Evolutionary conservation across 164 flowering plant species (phyloP).

Genomic region (Kingdonia uniflora): DNA sequence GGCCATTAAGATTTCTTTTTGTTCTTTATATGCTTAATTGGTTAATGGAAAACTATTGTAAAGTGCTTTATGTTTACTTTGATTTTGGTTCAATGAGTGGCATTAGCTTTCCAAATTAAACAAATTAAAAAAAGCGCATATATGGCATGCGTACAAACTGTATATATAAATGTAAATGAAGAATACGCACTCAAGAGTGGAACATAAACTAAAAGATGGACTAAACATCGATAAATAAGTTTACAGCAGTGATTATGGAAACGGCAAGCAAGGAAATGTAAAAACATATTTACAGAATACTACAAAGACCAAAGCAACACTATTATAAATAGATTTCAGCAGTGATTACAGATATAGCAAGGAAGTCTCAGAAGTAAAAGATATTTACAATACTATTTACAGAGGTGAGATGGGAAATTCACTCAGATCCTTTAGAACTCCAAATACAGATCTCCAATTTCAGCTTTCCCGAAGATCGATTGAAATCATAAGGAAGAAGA

Average conservation of each 20-base stretch:
- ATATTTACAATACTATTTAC: too few species aligned
- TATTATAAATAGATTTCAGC: too few species aligned
- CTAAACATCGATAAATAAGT: too few species aligned
- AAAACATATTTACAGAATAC: too few species aligned
- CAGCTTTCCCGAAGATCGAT: constrained; percentile 23
- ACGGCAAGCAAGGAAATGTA: too few species aligned
- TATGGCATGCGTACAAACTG: too few species aligned
- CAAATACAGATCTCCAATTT: constrained; percentile 50
- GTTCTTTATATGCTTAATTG: constrained; percentile 8
- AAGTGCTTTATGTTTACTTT: constrained; percentile 33
- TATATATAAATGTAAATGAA: too few species aligned
- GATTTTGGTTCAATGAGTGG: constrained; percentile 17
- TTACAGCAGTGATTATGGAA: too few species aligned
- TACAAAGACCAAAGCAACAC: too few species aligned
- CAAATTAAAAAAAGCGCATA: too few species aligned
- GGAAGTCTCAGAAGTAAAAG: background rate
- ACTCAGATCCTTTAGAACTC: constrained; percentile 18
- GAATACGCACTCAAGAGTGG: too few species aligned
- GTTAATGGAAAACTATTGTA: constrained; percentile 19
- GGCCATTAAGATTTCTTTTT: constrained; percentile 2
- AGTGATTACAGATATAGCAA: background rate
- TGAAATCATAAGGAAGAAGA: constrained; percentile 33
- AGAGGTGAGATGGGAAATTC: constrained; percentile 1
- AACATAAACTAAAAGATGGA: too few species aligned
- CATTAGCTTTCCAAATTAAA: constrained; percentile 14